Evolutionary conservation across 163 green algal genomes (phyloP).

Genomic region (Scenedesmus sp.): DNA sequence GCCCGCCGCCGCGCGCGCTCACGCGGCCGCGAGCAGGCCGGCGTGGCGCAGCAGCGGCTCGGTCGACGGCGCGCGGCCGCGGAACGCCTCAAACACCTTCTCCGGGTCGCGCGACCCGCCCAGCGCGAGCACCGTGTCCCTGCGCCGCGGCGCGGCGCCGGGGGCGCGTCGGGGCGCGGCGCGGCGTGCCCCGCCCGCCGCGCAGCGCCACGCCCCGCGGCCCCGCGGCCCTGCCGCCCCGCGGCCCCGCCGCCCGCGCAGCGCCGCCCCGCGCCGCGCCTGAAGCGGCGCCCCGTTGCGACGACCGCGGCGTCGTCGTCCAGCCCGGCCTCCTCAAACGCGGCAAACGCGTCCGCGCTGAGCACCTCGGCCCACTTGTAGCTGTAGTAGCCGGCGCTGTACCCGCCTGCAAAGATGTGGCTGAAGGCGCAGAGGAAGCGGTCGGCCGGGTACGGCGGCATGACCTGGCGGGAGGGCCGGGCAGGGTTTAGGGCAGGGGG

Average conservation of each 20-base stretch:
- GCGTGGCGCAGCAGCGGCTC: conserved; percentile 90
- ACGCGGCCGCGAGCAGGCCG: conserved; percentile 63
- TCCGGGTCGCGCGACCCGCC: conserved; percentile 83
- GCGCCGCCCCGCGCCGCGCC: neutral
- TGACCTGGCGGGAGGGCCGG: no score
- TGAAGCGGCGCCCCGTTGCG: conserved; percentile 20
- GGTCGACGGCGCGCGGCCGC: conserved; percentile 85
- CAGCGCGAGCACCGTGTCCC: conserved; percentile 92
- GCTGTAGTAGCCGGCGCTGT: conserved; percentile 85
- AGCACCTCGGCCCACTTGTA: conserved; percentile 95
- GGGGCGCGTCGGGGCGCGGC: neutral
- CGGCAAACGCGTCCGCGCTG: conserved; percentile 93
- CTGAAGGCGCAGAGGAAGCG: conserved; percentile 95
- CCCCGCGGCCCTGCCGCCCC: neutral
- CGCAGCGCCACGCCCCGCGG: neutral
- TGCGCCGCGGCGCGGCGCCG: conserved; percentile 74
- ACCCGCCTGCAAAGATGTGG: conserved; percentile 96
- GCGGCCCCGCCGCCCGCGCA: neutral
- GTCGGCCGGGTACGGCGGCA: conserved; percentile 91
- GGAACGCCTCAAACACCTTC: conserved; percentile 86
- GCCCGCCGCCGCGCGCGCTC: no score
- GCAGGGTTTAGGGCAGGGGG: no score
- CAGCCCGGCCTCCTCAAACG: conserved; percentile 92
- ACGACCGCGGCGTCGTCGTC: conserved; percentile 54
- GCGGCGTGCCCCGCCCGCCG: no score